Base-by-base conservation (phyloP, 2,329 filamentous ascomycete genomes). In the Boeremia exigua region DNA sequence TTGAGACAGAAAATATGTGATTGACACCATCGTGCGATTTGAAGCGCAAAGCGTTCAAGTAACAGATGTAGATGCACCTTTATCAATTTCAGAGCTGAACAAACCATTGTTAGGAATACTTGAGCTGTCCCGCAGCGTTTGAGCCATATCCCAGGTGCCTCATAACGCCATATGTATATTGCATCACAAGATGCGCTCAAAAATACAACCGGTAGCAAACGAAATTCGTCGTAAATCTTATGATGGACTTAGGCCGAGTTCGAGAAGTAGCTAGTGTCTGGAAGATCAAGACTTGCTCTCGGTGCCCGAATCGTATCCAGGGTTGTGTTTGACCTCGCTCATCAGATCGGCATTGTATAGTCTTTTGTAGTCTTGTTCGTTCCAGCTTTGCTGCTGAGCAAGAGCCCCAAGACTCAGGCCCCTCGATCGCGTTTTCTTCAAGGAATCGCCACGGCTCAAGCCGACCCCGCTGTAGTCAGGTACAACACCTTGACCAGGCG, bases 321-420 rank as follows among this genome's bases (percentile, higher is more conserved):
- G 56, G 6, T 60, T 57, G 30, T 67, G 63, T 2, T 62, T 65
- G 19, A 63, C 60, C 37, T 61, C 65, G 54, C 66, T 63, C 56
- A 73, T 38, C 39, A 66, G 56, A 17, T 58, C 55, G 4, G 61
- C 58, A 48, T 59, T 73, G 40, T 66, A 73, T 9, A 74, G 45
- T 33, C 70, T 67, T 59, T 70, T 75, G 51, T 63, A 65, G 32
- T 75, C 73, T 58, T 75, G 68, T 55, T 70, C 68, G 40, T 48
- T 74, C 71, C 71, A 75, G 36, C 70, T 70, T 51, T 70, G 70
- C 46, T 70, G 60, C 28, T 70, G 63, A 1, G 66, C 71, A 44
- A 75, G 50, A 14, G 55, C 51, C 2, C 65, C 69, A 14, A 75
- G 50, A 39, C 69, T 73, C 49, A 75, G 52, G 1, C 71, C 72